Evolutionary conservation across 768 basidiomycete genomes (phyloP).

Genomic region (Psilocybe tampanensis): DNA sequence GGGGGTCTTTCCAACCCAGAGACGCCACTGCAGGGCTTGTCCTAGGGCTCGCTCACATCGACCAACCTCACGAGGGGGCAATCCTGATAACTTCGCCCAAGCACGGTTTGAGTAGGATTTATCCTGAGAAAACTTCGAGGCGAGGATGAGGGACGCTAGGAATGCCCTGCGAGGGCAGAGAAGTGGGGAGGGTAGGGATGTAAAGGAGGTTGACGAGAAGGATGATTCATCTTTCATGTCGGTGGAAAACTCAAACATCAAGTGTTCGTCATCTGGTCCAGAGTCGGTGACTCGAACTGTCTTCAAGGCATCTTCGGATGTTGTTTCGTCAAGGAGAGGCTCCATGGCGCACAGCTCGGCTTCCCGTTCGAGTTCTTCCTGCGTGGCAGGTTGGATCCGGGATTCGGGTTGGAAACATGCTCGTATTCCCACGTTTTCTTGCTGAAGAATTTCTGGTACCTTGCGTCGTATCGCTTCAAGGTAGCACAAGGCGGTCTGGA

Average conservation of each 20-base stretch:
- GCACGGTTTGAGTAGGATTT: conserved; percentile 92
- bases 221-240: too few species aligned
- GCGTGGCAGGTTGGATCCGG: conserved; percentile 44
- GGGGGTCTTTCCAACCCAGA: conserved; percentile 84
- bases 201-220: conserved; percentile 18
- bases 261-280: conserved; percentile 21
- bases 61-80: conserved; percentile 84
- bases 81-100: conserved; percentile 93
- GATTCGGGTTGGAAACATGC: conserved; percentile 42
- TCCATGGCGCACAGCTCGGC: conserved; percentile 32
- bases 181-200: conserved; percentile 71
- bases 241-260: too few species aligned
- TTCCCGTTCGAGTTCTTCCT: conserved; percentile 45
- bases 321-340: not conserved
- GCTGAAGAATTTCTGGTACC: conserved; percentile 61
- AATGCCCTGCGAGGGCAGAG: conserved; percentile 90
- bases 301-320: conserved; percentile 34
- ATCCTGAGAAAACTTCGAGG: conserved; percentile 92
- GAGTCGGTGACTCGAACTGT: conserved; percentile 46
- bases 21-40: conserved; percentile 85
- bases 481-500: conserved; percentile 89
- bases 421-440: conserved; percentile 50
- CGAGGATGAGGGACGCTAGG: conserved; percentile 84
- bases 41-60: conserved; percentile 89
- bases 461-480: conserved; percentile 79